Evolutionary conservation across 768 basidiomycete genomes (phyloP), one percentile per base, ranked within the genome.

Genomic region (Lactarius trivialis): DNA sequence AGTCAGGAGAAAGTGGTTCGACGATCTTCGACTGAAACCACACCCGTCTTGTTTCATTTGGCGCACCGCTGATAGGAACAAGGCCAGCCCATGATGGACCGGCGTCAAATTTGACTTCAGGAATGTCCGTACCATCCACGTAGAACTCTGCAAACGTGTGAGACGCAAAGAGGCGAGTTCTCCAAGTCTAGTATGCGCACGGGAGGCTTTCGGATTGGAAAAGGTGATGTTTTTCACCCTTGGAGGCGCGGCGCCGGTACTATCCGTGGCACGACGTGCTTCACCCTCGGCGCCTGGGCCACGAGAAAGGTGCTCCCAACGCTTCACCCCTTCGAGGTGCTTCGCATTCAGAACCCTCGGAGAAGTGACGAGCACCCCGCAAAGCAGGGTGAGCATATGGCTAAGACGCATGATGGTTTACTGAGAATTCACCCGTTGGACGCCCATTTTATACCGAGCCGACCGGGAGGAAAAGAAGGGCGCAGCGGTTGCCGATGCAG

Each of bases 41-140:
- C 24, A 85, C 86, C 80, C 89, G 78, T 49, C 88, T 80, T 6
- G 85, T 86, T 72, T 91, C 89, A 51, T 86, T 76, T 9, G 77
- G 43, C 9, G 77, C 73, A 33, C 71, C 69, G 64, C 86, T 89
- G 58, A 91, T 89, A 2, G 89, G 89, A 56, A 91, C 68, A 28
- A 91, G 73, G 8, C 89, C 89, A 4, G 86, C 75, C 86, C 86
- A 90, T 65, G 85, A 87, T 3, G 87, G 85, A 3, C 88, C 89
- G 41, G 88, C 76, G 67, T 91, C 87, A 66, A 85, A 90, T 67
- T 85, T 78, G 21, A 90, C 84, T 45, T 84, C 76, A 6, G 89
- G 88, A 50, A 91, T 83, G 36, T 72, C 75, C 48, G 74, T 78
- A 1, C 88, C 88, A 65, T 89, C 76, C 17, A 91, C 88, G 67